Evolutionary conservation across 2,329 filamentous ascomycete species (phyloP).

Genomic region (Pseudogymnoascus sp.): DNA sequence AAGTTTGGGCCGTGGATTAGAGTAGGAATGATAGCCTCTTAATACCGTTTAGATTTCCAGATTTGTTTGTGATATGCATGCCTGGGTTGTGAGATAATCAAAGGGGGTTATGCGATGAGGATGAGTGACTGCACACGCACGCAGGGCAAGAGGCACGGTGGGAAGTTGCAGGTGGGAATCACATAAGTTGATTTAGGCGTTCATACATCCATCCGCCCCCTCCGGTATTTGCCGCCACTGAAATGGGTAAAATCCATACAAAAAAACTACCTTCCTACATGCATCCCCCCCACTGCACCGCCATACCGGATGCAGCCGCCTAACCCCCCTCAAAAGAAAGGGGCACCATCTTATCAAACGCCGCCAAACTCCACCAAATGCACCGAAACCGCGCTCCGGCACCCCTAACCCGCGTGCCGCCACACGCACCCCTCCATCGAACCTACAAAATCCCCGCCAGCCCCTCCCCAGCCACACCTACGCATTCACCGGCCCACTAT

Average conservation of each 20-base stretch:
- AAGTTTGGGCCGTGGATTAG: not conserved
- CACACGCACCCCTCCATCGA: not conserved
- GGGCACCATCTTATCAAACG: not conserved
- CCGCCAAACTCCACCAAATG: not conserved
- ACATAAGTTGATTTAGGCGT: not conserved
- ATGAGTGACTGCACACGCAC: not conserved
- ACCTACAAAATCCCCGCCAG: not conserved
- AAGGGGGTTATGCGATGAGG: not conserved
- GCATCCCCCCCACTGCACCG: not conserved
- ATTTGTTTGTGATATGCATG: not conserved
- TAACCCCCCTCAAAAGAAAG: not conserved
- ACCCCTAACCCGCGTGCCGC: not conserved
- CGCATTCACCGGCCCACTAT: slow-evolving; percentile 45
- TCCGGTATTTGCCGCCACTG: not conserved
- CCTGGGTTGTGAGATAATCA: not conserved
- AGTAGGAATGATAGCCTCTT: not conserved
- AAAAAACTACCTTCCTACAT: not conserved
- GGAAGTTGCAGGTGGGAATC: not conserved
- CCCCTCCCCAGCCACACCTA: not conserved
- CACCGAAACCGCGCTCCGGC: not conserved
- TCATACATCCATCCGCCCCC: too few relatives aligned
- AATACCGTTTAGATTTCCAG: not conserved
- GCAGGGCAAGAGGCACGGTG: not conserved
- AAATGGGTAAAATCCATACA: not conserved
- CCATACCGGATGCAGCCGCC: not conserved